Conservation (phyloP, 129 eudicot genomes). For the Chrysanthemum makinoi region DNA sequence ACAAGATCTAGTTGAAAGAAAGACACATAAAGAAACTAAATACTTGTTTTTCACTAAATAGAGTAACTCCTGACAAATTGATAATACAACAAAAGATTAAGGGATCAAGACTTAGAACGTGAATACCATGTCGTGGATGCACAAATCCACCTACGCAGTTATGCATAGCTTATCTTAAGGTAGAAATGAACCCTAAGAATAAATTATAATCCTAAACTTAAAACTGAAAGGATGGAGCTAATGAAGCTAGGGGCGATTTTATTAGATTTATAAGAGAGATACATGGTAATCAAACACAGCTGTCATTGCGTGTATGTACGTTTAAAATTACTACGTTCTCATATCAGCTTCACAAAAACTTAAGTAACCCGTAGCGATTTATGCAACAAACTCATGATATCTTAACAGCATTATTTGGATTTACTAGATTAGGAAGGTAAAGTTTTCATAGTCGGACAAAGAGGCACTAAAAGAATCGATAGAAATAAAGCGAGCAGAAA, state of each 20-base stretch:
- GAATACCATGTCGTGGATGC: too few relatives aligned
- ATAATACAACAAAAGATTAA: too few relatives aligned
- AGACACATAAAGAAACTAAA: neutral
- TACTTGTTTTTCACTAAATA: too few relatives aligned
- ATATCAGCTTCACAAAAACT: neutral
- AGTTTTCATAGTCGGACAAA: slow-evolving; percentile 5
- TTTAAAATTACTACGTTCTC: neutral
- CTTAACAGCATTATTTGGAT: slow-evolving; percentile 4
- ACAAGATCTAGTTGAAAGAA: neutral
- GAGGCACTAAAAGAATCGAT: neutral
- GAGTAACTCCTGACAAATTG: neutral
- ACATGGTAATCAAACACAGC: neutral
- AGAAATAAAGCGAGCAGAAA: too few relatives aligned
- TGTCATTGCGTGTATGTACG: neutral
- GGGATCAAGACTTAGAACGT: too few relatives aligned
- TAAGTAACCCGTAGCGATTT: neutral
- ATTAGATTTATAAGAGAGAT: neutral
- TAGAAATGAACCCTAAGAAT: neutral
- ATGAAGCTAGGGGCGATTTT: slow-evolving; percentile 7
- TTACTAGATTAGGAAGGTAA: slow-evolving; percentile 2
- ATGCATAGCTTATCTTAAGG: neutral
- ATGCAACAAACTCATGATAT: neutral
- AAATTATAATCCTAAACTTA: neutral
- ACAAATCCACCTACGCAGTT: too few relatives aligned
- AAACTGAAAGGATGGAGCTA: neutral